These are phyloP conservation scores for Scedosporium apiospermum DNA, from an alignment of 2,329 filamentous ascomycete species.

Conservation along the genomic window DNA sequence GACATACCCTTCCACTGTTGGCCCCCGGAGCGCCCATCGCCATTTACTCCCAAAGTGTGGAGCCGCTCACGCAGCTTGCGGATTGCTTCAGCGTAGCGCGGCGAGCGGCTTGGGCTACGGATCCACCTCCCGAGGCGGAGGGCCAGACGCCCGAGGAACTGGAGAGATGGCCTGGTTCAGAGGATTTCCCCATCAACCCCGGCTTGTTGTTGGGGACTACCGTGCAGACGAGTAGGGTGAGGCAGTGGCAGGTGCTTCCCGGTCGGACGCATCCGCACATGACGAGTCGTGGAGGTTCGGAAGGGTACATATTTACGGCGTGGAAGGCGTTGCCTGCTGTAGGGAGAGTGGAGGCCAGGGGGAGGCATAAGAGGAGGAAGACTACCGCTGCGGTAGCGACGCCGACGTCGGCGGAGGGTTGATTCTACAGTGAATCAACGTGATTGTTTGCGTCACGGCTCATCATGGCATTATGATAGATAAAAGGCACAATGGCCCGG, in stretches of 20 bases:
- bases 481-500: background rate
- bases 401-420: background rate
- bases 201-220: constrained; percentile 69
- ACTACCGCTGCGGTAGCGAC: constrained; percentile 11
- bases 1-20: constrained; percentile 67
- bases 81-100: constrained; percentile 79
- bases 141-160: constrained; percentile 38
- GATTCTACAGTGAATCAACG: background rate
- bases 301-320: constrained; percentile 83
- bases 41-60: constrained; percentile 73
- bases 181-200: constrained; percentile 82
- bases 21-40: constrained; percentile 76
- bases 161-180: constrained; percentile 47
- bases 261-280: constrained; percentile 89
- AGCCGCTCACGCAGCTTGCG: constrained; percentile 66
- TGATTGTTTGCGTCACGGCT: background rate
- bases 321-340: constrained; percentile 72
- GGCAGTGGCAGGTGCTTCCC: constrained; percentile 84
- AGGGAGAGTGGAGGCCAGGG: constrained; percentile 73
- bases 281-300: constrained; percentile 77
- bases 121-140: constrained; percentile 35
- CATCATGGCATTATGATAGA: background rate
- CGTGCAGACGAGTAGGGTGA: constrained; percentile 70
- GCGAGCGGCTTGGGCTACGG: constrained; percentile 61
- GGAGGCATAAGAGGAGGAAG: constrained; percentile 67